Evolutionary conservation across 2,329 filamentous ascomycete genomes (phyloP).

Genomic region (Claviceps fusiformis): DNA sequence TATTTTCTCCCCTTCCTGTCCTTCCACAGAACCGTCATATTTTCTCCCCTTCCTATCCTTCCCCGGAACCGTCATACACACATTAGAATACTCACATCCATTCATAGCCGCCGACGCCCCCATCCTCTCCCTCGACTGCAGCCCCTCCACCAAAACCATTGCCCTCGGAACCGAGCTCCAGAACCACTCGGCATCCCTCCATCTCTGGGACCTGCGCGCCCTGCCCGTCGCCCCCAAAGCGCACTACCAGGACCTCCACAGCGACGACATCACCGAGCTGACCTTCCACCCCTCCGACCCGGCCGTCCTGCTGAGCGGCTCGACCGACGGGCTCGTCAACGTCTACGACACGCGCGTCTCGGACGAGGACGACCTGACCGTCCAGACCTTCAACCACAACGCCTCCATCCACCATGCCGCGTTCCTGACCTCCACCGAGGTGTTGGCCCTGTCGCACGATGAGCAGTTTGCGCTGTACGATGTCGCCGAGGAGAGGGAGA

Average conservation of each 20-base stretch:
- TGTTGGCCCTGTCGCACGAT: conserved; percentile 65
- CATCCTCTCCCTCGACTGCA: conserved; percentile 54
- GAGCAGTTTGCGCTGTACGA: conserved; percentile 65
- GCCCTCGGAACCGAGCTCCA: conserved; percentile 62
- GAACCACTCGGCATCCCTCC: conserved; percentile 46
- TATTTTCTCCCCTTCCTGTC: too few species aligned
- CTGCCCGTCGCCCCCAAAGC: conserved; percentile 28
- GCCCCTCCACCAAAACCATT: conserved; percentile 40
- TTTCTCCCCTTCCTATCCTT: not conserved
- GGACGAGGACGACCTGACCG: conserved; percentile 65
- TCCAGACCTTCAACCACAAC: conserved; percentile 67
- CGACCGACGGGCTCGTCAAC: conserved; percentile 68
- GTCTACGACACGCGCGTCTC: conserved; percentile 57
- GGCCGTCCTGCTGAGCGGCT: conserved; percentile 57
- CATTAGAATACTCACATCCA: too few species aligned
- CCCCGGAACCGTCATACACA: too few species aligned
- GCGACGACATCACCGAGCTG: conserved; percentile 51
- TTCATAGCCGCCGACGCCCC: conserved; percentile 30
- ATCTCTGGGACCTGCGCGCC: conserved; percentile 49
- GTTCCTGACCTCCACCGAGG: conserved; percentile 49
- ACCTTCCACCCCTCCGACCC: conserved; percentile 45
- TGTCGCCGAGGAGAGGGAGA: conserved; percentile 48
- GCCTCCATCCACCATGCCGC: conserved; percentile 63
- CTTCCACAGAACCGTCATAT: too few species aligned
- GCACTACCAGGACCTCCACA: conserved; percentile 51